Conservation (phyloP, 257 asterid species). For the Plectranthus barbatus region DNA sequence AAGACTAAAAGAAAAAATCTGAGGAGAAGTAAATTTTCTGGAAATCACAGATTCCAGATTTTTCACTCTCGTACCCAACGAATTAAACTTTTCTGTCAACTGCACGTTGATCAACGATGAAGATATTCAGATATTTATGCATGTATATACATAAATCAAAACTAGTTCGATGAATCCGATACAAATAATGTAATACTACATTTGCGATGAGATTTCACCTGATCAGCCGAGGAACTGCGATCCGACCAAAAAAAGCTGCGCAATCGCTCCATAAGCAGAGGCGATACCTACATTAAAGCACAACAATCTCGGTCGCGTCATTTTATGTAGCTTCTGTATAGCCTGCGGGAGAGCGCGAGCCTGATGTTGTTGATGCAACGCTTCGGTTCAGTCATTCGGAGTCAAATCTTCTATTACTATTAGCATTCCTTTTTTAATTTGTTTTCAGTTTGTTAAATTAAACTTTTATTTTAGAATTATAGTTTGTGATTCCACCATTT, state of each 20-base stretch:
- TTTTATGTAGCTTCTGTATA: constrained; percentile 8
- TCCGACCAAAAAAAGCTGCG: too few relatives aligned
- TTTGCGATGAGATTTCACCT: background rate
- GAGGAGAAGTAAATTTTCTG: constrained; percentile 21
- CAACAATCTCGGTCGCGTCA: constrained; percentile 27
- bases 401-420: background rate
- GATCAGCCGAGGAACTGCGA: too few relatives aligned
- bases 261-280: too few relatives aligned
- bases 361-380: too few relatives aligned
- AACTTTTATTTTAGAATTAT: too few relatives aligned
- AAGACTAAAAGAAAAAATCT: constrained; percentile 18
- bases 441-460: background rate
- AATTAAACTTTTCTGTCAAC: constrained; percentile 39
- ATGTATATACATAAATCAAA: background rate
- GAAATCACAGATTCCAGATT: constrained; percentile 44
- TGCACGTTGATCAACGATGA: constrained; percentile 10
- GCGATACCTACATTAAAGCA: too few relatives aligned
- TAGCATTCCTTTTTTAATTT: background rate
- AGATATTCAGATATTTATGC: background rate
- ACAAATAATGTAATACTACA: background rate
- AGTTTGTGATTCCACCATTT: background rate
- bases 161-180: background rate
- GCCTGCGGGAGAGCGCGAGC: background rate
- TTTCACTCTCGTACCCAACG: constrained; percentile 45
- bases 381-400: background rate